Evolutionary conservation across 2,329 filamentous ascomycete genomes (phyloP).

Genomic region (Periconia macrospinosa): DNA sequence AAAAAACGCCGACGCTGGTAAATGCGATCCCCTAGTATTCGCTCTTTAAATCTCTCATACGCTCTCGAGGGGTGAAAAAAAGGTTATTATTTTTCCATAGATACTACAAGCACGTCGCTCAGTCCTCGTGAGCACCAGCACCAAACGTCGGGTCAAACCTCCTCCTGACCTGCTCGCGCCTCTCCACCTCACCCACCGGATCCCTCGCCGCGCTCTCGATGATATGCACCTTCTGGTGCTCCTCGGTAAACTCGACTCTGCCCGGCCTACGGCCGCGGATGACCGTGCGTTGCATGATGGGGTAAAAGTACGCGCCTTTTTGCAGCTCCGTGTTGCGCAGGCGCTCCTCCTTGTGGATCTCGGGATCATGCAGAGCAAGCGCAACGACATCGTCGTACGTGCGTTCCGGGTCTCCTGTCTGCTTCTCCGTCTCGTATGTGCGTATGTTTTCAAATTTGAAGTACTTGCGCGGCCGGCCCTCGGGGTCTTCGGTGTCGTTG

Average conservation of each 20-base stretch:
- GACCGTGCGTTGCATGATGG: slow-evolving; percentile 59
- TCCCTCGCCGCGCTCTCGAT: slow-evolving; percentile 57
- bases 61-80: not conserved
- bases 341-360: slow-evolving; percentile 42
- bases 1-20: not conserved
- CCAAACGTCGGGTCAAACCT: slow-evolving; percentile 45
- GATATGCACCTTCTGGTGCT: slow-evolving; percentile 54
- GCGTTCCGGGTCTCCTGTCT: slow-evolving; percentile 54
- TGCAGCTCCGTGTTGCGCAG: slow-evolving; percentile 37
- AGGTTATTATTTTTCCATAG: not conserved
- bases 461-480: slow-evolving; percentile 49
- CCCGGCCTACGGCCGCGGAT: slow-evolving; percentile 51
- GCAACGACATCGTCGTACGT: slow-evolving; percentile 60
- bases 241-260: slow-evolving; percentile 43
- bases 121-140: not conserved
- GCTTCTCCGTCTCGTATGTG: slow-evolving; percentile 62
- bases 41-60: not conserved
- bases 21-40: not conserved
- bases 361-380: slow-evolving; percentile 59
- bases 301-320: slow-evolving; percentile 65
- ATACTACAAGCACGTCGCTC: not conserved
- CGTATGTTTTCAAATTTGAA: slow-evolving; percentile 61
- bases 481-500: slow-evolving; percentile 41
- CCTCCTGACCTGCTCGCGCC: slow-evolving; percentile 48
- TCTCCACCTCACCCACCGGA: slow-evolving; percentile 53